phyloP scores from a whole-genome alignment of 352 stramenopile genomes.

The Phytophthora sp. region DNA sequence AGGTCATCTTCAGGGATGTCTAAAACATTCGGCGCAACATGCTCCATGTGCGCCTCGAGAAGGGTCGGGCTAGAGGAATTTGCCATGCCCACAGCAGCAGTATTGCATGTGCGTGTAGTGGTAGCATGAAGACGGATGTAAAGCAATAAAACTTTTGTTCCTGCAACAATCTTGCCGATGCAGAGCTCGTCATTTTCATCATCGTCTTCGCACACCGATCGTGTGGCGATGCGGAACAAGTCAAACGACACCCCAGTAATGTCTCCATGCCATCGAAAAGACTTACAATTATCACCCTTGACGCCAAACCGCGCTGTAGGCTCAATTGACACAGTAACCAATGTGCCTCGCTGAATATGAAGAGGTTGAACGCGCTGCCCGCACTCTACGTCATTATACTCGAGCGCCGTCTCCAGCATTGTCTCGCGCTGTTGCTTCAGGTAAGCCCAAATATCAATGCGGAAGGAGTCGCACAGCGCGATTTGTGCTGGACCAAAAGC shows the following conservation, averaged over 20 bases:
- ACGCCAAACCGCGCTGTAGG: conserved; percentile 42
- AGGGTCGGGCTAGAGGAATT: conserved; percentile 35
- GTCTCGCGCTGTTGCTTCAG: conserved; percentile 60
- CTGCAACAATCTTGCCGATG: conserved; percentile 59
- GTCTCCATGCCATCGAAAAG: conserved; percentile 70
- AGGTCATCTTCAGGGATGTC: conserved; percentile 60
- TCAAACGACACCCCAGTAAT: conserved; percentile 69
- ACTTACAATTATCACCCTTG: conserved; percentile 57
- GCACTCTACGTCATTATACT: conserved; percentile 56
- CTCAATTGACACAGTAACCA: conserved; percentile 71
- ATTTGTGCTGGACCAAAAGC: conserved; percentile 59
- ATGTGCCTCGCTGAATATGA: conserved; percentile 56
- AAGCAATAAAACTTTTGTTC: conserved; percentile 67
- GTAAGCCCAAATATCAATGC: conserved; percentile 77
- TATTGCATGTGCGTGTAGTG: neutral
- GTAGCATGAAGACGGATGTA: conserved; percentile 54
- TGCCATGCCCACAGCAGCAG: conserved; percentile 5
- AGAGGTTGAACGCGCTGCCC: conserved; percentile 57
- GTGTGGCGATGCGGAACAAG: conserved; percentile 39
- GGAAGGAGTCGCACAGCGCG: conserved; percentile 49
- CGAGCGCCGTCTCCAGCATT: conserved; percentile 67
- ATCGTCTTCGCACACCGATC: conserved; percentile 10
- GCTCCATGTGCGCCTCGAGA: conserved; percentile 52
- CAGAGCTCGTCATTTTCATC: conserved; percentile 44
- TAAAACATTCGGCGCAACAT: conserved; percentile 46